These are phyloP conservation scores for Phtheirospermum japonicum DNA, from an alignment of 257 asterid genomes.

Conservation along the genomic window DNA sequence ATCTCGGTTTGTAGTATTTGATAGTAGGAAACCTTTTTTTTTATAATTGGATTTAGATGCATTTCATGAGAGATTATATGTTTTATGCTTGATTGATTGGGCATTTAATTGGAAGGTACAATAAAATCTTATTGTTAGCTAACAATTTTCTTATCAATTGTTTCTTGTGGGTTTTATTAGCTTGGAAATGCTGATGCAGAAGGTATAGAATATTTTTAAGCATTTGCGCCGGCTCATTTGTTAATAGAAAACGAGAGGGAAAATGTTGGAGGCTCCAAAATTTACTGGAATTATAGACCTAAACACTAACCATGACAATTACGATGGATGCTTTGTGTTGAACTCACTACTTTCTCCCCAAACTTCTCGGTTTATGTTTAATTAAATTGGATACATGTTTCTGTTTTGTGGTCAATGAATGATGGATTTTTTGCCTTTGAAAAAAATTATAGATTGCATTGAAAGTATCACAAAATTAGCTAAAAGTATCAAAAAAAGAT, in stretches of 20 bases:
- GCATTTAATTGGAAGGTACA: neutral
- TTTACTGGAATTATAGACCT: slow-evolving; percentile 73
- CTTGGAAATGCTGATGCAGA: too few species aligned
- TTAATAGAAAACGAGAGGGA: slow-evolving; percentile 22
- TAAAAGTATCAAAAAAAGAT: too few species aligned
- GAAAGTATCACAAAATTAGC: too few species aligned
- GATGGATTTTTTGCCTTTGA: too few species aligned
- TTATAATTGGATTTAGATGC: neutral
- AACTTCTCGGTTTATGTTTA: too few species aligned
- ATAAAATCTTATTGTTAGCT: slow-evolving; percentile 5
- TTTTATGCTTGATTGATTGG: neutral
- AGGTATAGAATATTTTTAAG: slow-evolving; percentile 29
- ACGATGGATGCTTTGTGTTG: too few species aligned
- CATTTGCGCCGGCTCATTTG: slow-evolving; percentile 26
- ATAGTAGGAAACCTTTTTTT: neutral
- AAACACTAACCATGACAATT: slow-evolving; percentile 71
- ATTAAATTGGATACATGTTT: too few species aligned
- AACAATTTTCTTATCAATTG: slow-evolving; percentile 6
- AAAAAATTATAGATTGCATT: too few species aligned
- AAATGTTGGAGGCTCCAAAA: slow-evolving; percentile 85
- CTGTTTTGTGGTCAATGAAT: too few species aligned
- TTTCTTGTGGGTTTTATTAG: slow-evolving; percentile 31
- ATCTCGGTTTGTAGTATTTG: neutral
- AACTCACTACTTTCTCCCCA: slow-evolving; percentile 58
- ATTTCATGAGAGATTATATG: neutral